A percentile compares a stretch with the other conserved stretches of the same genome.
Conservation (phyloP, 345 rosid species). For the Limnanthes douglasii region DNA sequence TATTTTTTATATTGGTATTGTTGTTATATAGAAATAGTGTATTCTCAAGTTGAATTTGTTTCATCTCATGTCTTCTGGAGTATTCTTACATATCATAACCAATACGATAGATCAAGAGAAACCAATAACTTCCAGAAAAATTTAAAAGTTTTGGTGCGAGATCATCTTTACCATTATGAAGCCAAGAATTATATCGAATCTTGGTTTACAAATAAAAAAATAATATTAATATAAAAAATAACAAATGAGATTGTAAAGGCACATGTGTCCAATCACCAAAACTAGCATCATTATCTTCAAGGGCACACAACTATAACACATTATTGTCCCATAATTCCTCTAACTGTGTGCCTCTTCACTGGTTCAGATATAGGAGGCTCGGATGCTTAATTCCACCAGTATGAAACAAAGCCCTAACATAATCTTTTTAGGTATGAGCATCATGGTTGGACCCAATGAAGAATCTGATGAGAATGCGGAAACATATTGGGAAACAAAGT, state of each 20-base stretch:
- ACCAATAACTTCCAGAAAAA: constrained; percentile 34
- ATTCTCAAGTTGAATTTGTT: constrained; percentile 45
- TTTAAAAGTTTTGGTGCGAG: constrained; percentile 48
- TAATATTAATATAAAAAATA: neutral
- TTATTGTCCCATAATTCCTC: too few relatives aligned
- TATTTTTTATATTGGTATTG: constrained; percentile 7
- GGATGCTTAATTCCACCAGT: constrained; percentile 28
- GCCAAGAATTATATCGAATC: constrained; percentile 1
- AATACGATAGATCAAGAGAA: constrained; percentile 23
- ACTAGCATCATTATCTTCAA: neutral
- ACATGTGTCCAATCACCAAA: too few relatives aligned
- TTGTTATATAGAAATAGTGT: constrained; percentile 37
- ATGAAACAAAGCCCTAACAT: constrained; percentile 10
- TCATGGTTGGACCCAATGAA: constrained; percentile 5
- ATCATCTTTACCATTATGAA: constrained; percentile 29
- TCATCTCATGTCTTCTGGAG: constrained; percentile 46
- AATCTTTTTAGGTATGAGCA: constrained; percentile 10
- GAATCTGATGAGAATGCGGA: constrained; percentile 11
- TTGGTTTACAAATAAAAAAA: neutral
- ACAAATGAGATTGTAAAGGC: neutral
- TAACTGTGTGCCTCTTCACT: constrained; percentile 59
- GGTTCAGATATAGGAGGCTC: constrained; percentile 89
- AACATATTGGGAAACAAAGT: constrained; percentile 18
- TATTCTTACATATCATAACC: constrained; percentile 37
- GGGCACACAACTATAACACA: neutral